Evolutionary conservation across 495 filamentous ascomycete species (phyloP).

Genomic region (Penicillium soppii): DNA sequence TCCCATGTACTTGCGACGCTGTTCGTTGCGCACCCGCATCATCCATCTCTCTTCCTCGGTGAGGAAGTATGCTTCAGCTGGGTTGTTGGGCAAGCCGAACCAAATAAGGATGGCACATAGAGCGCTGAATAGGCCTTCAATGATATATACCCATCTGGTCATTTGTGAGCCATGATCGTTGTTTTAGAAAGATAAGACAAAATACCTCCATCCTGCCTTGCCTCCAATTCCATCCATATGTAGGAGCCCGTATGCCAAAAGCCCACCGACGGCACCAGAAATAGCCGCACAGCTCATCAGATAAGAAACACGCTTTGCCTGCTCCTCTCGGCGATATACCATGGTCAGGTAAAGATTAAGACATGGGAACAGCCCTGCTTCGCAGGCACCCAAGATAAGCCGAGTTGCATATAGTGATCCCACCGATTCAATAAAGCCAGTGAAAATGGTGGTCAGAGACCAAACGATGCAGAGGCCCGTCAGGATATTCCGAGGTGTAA

Average conservation of each 20-base stretch:
- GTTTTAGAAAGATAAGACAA: background rate
- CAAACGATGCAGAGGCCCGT: constrained; percentile 45
- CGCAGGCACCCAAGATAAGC: constrained; percentile 60
- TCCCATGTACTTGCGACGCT: constrained; percentile 43
- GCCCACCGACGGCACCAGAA: constrained; percentile 43
- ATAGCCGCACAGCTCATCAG: constrained; percentile 45
- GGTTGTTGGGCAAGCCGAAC: constrained; percentile 58
- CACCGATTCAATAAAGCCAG: constrained; percentile 51
- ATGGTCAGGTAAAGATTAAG: constrained; percentile 52
- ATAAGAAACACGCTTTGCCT: constrained; percentile 43
- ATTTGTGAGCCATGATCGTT: background rate
- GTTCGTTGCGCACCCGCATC: constrained; percentile 48
- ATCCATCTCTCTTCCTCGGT: constrained; percentile 49
- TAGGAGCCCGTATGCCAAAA: constrained; percentile 45
- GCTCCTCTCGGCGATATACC: constrained; percentile 49
- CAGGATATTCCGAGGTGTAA: constrained; percentile 43
- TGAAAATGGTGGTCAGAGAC: constrained; percentile 53
- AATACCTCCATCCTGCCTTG: constrained; percentile 43
- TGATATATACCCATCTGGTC: constrained; percentile 50
- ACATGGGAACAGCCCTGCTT: constrained; percentile 71
- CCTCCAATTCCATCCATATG: constrained; percentile 45
- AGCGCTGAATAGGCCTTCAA: constrained; percentile 54
- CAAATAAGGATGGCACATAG: constrained; percentile 49
- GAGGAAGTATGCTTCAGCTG: constrained; percentile 52
- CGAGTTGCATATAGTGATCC: constrained; percentile 54